Percentiles rank a stretch among this genome's conserved stretches.
Conservation (phyloP, 352 stramenopile genomes). For the Pythium aquatile region DNA sequence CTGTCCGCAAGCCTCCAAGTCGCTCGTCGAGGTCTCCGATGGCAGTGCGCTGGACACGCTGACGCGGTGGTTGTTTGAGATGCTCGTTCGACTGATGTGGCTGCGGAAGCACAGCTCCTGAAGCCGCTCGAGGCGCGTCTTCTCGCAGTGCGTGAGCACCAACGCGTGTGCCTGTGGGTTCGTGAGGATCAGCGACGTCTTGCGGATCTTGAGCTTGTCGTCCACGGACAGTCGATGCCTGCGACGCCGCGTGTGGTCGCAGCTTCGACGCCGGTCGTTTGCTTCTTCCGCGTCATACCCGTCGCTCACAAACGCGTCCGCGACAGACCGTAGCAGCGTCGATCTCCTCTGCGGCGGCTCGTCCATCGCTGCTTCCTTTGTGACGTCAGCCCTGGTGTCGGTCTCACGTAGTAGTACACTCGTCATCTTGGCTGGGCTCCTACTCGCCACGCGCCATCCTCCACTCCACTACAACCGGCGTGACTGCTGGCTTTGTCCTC, state of each 20-base stretch:
- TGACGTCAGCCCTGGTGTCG: too few species aligned
- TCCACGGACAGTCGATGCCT: constrained; percentile 32
- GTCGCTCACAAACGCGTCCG: constrained; percentile 17
- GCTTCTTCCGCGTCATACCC: constrained; percentile 1
- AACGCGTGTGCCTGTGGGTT: constrained; percentile 34
- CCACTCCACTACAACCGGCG: not conserved
- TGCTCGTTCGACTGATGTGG: not conserved
- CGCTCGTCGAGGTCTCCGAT: constrained; percentile 7
- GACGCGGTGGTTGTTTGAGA: not conserved
- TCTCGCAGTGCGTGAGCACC: constrained; percentile 43
- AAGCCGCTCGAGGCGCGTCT: constrained; percentile 42
- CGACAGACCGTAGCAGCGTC: constrained; percentile 13
- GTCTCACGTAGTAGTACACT: not conserved
- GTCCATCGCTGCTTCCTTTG: not conserved
- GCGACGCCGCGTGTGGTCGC: not conserved
- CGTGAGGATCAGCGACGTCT: constrained; percentile 53
- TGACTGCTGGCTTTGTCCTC: not conserved
- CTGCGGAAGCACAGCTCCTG: constrained; percentile 35
- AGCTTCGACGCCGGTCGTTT: not conserved
- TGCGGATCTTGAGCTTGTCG: constrained; percentile 44
- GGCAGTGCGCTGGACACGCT: constrained; percentile 7
- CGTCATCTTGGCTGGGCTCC: not conserved
- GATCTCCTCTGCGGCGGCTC: constrained; percentile 6
- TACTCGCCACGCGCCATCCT: not conserved
- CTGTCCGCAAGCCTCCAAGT: not conserved